Evolutionary conservation across 2,329 filamentous ascomycete species (phyloP).

Genomic region (Immersiporthe knoxdaviesiana): DNA sequence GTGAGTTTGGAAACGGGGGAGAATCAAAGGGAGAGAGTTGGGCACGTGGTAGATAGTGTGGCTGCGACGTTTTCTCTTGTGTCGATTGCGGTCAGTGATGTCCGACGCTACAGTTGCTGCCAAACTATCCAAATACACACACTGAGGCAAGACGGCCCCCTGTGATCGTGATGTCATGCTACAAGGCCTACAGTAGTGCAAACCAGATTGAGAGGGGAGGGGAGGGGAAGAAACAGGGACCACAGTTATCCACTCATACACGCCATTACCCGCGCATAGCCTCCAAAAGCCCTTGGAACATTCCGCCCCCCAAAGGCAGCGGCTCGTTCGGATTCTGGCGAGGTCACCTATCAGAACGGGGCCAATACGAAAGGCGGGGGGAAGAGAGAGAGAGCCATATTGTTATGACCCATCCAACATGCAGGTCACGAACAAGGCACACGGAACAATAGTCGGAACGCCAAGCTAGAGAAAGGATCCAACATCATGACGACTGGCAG

Average conservation of each 20-base stretch:
- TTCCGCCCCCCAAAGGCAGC: not conserved
- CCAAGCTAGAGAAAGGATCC: no score
- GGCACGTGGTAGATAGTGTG: not conserved
- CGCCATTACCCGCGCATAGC: not conserved
- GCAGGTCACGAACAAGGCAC: no score
- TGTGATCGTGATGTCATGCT: slow-evolving; percentile 10
- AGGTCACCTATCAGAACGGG: not conserved
- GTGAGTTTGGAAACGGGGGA: not conserved
- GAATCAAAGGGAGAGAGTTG: not conserved
- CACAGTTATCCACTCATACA: not conserved
- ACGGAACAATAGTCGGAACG: no score
- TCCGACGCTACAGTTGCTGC: not conserved
- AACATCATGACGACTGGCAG: no score
- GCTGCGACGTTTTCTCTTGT: not conserved
- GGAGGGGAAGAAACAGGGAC: no score
- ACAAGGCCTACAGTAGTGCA: not conserved
- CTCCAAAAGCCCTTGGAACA: not conserved
- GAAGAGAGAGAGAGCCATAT: not conserved
- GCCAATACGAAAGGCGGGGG: not conserved
- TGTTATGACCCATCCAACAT: no score
- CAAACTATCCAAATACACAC: not conserved
- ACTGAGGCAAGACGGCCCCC: not conserved
- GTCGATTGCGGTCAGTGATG: not conserved
- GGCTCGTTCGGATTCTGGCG: not conserved
- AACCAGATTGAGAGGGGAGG: not conserved